Percentiles rank a stretch among this genome's conserved stretches.
Evolutionary conservation across 2,329 filamentous ascomycete species (phyloP).

Genomic region (Colletotrichum simmondsii): DNA sequence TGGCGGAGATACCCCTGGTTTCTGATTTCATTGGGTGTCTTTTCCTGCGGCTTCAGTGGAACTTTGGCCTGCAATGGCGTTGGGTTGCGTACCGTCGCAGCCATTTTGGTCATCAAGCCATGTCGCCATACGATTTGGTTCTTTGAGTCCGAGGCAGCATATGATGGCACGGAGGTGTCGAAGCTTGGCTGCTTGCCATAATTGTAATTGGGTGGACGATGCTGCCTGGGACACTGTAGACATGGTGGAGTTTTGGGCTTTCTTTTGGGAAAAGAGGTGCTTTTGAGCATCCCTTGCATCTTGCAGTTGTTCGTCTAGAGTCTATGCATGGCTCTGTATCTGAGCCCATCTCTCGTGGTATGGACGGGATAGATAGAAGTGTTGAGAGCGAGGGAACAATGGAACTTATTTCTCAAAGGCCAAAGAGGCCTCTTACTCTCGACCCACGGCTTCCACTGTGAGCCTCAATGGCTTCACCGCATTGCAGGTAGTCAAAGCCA

Average conservation of each 20-base stretch:
- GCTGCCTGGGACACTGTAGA: not conserved
- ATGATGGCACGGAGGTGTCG: not conserved
- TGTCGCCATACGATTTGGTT: not conserved
- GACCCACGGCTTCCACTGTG: not conserved
- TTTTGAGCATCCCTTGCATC: not conserved
- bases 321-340: not conserved
- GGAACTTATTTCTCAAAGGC: not conserved
- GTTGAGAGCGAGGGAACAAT: not conserved
- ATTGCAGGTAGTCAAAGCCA: not conserved
- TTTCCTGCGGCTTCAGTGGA: not conserved
- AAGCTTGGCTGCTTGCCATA: not conserved
- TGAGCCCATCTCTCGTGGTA: not conserved
- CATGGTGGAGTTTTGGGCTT: not conserved
- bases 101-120: not conserved
- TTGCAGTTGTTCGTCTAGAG: not conserved
- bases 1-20: slow-evolving; percentile 28
- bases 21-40: not conserved
- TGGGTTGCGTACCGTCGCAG: not conserved
- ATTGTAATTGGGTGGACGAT: not conserved
- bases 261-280: not conserved
- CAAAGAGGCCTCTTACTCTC: not conserved
- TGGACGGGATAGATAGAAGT: not conserved
- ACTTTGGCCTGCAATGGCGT: not conserved
- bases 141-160: not conserved
- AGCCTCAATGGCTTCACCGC: not conserved